Base-by-base conservation (phyloP, 1,284 basidiomycete genomes). In the Schizophyllum commune region DNA sequence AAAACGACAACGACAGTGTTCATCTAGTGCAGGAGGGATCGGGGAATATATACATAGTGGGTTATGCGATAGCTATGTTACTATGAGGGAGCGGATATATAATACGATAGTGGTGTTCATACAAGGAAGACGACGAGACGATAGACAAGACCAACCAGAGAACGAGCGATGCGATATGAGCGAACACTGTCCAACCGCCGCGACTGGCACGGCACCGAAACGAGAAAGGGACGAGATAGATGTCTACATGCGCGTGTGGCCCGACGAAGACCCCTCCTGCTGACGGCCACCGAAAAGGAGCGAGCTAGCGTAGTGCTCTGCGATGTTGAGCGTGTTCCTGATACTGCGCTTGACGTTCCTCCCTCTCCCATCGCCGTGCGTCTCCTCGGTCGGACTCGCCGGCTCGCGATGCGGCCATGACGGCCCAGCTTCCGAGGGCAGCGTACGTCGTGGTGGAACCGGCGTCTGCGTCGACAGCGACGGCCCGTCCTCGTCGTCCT, bases 221-320 rank as follows among this genome's bases (percentile, higher is more conserved):
- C 27, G 27, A 27, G 27, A 27, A 27, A 27, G 27, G 4, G 39
- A 47, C 39, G 13, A 47, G 13, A 47, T 47, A 9, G 2, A 47
- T 47, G 39, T 47, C 39, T 47, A 47, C 39, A 47, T 47, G 13
- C 39, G 39, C 39, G 17, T 47, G 13, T 47, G 39, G 39, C 39
- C 39, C 39, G 39, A 47, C 39, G 39, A 47, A 11, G 39, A 47
- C 13, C 65, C 58, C 56, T 69, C 69, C 20, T 58, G 66, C n/a
- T 69, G 67, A 6, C 68, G 65, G 19, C 75, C 71, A 21, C 85
- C 84, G 64, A 88, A 86, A 33, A 88, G 73, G 65, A 89, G 80
- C 5, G 83, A 79, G 61, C 75, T 82, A 3, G 86, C 83, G 66
- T 84, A 85, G 61, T 85, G 82, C 68, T 90, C 88, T 7, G 88